phyloP scores from a whole-genome alignment of 306 rosid genomes.

The Vigna mungo region DNA sequence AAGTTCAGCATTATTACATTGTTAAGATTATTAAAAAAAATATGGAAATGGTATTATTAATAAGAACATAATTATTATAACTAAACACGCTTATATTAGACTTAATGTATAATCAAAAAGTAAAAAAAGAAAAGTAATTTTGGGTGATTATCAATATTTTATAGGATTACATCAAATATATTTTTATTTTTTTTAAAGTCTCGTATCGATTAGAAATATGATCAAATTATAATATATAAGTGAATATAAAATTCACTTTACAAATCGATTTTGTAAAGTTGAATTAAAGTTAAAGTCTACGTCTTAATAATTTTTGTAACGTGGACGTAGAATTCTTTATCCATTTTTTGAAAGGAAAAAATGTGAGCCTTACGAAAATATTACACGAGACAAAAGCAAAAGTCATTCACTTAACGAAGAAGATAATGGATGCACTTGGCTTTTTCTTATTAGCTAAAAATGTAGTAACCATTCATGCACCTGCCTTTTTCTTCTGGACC shows the following conservation, averaged over 20 bases:
- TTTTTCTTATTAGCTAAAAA: background rate
- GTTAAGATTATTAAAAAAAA: no score
- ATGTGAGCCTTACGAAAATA: background rate
- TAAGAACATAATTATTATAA: background rate
- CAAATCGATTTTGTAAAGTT: no score
- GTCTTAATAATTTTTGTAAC: no score
- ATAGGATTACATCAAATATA: conserved; percentile 5
- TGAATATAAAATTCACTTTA: no score
- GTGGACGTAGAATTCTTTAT: background rate
- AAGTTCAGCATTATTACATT: no score
- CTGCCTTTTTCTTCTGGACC: background rate
- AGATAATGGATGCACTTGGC: background rate
- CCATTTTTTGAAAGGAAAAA: background rate
- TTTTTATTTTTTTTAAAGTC: background rate
- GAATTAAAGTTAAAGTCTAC: no score
- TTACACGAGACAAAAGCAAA: background rate
- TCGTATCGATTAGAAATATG: no score
- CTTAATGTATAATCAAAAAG: no score
- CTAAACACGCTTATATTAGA: background rate
- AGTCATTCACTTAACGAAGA: background rate
- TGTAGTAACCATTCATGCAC: conserved; percentile 28
- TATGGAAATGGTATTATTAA: background rate
- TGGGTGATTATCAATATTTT: background rate
- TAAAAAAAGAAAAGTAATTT: background rate
- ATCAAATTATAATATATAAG: no score